Evolutionary conservation across 2,329 filamentous ascomycete genomes (phyloP).

Genomic region (Purpureocillium lavendulum): DNA sequence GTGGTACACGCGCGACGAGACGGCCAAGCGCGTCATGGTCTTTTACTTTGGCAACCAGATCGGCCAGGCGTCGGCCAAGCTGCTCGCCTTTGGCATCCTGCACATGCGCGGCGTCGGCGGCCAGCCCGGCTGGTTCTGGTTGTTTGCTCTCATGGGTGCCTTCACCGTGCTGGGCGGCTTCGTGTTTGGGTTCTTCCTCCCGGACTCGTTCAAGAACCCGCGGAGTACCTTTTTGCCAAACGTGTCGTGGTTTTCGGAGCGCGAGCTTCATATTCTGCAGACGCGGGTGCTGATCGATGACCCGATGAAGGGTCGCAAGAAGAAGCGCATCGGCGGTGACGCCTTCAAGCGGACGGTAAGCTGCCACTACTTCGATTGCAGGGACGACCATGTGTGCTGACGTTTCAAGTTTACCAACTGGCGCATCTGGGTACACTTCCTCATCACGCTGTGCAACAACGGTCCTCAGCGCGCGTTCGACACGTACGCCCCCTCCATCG

Average conservation of each 20-base stretch:
- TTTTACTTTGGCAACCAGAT: conserved; percentile 50
- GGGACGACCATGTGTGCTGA: neutral
- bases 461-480: conserved; percentile 37
- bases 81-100: conserved; percentile 37
- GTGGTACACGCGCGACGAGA: conserved; percentile 46
- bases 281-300: conserved; percentile 33
- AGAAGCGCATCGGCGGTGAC: conserved; percentile 32
- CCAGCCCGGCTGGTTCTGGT: conserved; percentile 48
- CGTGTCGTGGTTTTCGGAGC: conserved; percentile 24
- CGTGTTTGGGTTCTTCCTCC: conserved; percentile 32
- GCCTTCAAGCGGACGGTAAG: conserved; percentile 35
- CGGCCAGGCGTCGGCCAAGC: conserved; percentile 26
- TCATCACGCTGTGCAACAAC: conserved; percentile 41
- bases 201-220: conserved; percentile 35
- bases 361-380: too few relatives aligned
- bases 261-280: conserved; percentile 32
- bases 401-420: conserved; percentile 34
- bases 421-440: conserved; percentile 42
- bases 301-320: conserved; percentile 37
- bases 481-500: conserved; percentile 46
- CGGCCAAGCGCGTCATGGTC: conserved; percentile 41
- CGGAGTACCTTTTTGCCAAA: conserved; percentile 30
- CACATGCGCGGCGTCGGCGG: conserved; percentile 39
- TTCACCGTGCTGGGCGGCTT: conserved; percentile 39
- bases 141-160: conserved; percentile 43